Percentiles rank a stretch among this genome's conserved stretches.
Evolutionary conservation across 768 basidiomycete genomes (phyloP).

Genomic region (Lentinus brumalis): DNA sequence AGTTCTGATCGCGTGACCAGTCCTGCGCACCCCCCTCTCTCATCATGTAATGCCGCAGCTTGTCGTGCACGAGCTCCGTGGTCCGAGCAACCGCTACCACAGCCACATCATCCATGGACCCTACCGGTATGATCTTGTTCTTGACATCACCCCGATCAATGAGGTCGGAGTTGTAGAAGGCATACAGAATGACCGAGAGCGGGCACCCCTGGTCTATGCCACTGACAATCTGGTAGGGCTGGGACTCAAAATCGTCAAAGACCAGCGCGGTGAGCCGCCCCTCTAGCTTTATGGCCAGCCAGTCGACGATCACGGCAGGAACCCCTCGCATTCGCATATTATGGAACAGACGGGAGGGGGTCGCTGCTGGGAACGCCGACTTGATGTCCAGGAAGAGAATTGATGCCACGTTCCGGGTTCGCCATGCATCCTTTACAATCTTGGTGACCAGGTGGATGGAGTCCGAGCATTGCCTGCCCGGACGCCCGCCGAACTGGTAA

Average conservation of each 20-base stretch:
- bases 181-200: neutral
- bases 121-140: neutral
- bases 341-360: neutral
- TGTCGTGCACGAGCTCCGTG: neutral
- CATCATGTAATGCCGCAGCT: neutral
- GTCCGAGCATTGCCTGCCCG: no score
- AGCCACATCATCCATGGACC: neutral
- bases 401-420: no score
- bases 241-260: neutral
- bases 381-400: no score
- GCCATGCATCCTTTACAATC: no score
- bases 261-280: neutral
- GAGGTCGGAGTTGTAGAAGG: neutral
- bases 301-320: neutral
- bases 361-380: no score
- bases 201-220: neutral
- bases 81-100: neutral
- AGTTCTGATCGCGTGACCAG: neutral
- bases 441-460: no score
- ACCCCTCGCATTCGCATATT: neutral
- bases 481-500: no score
- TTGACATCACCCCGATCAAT: neutral
- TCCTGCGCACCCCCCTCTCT: neutral
- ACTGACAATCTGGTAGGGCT: neutral
- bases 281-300: neutral